phyloP scores from a whole-genome alignment of 129 eudicot genomes.

The Erigeron canadensis region DNA sequence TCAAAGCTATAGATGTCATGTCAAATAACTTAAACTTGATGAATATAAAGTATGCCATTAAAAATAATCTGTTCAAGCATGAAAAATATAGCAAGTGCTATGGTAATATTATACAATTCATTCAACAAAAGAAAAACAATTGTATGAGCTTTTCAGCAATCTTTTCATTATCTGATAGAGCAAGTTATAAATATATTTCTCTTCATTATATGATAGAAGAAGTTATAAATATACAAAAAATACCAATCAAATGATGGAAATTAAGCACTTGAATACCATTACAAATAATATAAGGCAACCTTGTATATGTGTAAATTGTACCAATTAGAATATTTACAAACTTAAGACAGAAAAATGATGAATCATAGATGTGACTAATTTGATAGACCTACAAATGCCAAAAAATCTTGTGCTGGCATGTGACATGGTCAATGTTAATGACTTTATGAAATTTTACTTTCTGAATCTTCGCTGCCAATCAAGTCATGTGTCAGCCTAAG shows the following conservation, averaged over 20 bases:
- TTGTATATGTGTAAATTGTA: background rate
- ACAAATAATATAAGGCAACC: slow-evolving; percentile 1
- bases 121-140: background rate
- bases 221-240: background rate
- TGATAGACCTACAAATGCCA: too few relatives aligned
- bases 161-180: background rate
- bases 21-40: background rate
- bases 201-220: background rate
- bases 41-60: background rate
- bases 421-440: too few relatives aligned
- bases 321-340: background rate
- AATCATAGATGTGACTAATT: too few relatives aligned
- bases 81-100: slow-evolving; percentile 12
- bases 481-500: too few relatives aligned
- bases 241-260: background rate
- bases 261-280: background rate
- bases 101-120: background rate
- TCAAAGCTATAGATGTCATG: slow-evolving; percentile 9
- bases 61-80: slow-evolving; percentile 10
- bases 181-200: background rate
- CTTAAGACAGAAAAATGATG: background rate
- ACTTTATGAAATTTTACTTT: too few relatives aligned
- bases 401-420: too few relatives aligned
- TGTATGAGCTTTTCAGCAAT: background rate
- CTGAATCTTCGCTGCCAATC: too few relatives aligned